Evolutionary conservation across 2,329 filamentous ascomycete genomes (phyloP), one percentile per base, ranked within the genome.

Genomic region (Fragosphaeria purpurea): DNA sequence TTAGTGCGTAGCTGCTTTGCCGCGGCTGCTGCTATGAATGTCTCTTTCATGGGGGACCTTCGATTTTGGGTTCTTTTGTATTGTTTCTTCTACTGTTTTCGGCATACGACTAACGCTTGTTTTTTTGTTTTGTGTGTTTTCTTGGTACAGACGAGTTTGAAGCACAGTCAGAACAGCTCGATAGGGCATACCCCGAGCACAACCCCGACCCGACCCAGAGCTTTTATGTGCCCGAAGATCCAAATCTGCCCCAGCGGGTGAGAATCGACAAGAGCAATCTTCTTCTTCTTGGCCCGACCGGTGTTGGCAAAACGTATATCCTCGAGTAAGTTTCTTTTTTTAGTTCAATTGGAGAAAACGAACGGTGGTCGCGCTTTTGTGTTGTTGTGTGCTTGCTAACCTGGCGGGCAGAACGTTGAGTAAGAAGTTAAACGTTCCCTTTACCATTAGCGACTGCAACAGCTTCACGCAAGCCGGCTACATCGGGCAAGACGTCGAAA

Each of bases 261-360:
- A 88, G 86, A 58, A 84, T 98, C 55, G 90, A 96, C 66, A 98
- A 98, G 70, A 95, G 90, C 60, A 98, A 98, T 63, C 76, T 98
- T 41, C 72, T 98, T 41, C 72, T 97, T 48, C 77, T 97, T 32
- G 93, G 93, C 0, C 93, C 93, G 0, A 95, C 90, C 0, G 93
- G 93, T 3, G 90, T 96, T 6, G 93, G 93, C 11, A 98, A 98
- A 70, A 98, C 93, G 0, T 82, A 97, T 55, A 97, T 98, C 70
- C 79, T 89, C 44, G 79, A 83, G 79, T 82, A 41, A 12, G 49
- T 40, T 5, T 6, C 33, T 32, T 46, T n/a, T 8, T 11, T n/a
- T 34, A 6, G 3, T 41, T 31, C 7, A 2, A 6, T 7, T 4
- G 37, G 5, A n/a, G 7, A 9, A n/a, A 3, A 5, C n/a, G 4